Evolutionary conservation across 176 grass and related monocot genomes (phyloP).

Genomic region (Thinopyrum elongatum): DNA sequence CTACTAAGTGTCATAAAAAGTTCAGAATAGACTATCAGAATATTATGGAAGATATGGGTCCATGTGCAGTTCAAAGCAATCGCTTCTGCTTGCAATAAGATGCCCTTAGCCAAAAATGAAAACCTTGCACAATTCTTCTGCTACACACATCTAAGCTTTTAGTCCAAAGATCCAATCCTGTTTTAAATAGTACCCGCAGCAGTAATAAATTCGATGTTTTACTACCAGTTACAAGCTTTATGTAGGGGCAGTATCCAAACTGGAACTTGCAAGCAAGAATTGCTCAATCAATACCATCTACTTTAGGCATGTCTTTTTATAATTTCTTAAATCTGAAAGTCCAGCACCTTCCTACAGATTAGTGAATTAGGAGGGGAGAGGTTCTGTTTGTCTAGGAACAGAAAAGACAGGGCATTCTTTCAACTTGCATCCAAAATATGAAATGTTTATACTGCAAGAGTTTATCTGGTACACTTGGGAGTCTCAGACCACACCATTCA

Average conservation of each 20-base stretch:
- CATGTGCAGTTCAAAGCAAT: neutral
- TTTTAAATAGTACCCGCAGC: neutral
- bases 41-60: neutral
- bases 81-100: conserved; percentile 15
- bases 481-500: neutral
- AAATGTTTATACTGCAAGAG: neutral
- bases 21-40: conserved; percentile 5
- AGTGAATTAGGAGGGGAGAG: neutral
- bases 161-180: neutral
- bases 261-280: neutral
- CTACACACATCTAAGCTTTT: neutral
- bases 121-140: neutral
- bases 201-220: neutral
- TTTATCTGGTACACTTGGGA: neutral
- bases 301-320: neutral
- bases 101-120: neutral
- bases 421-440: neutral
- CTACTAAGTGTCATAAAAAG: neutral
- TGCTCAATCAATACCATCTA: neutral
- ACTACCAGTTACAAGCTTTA: neutral
- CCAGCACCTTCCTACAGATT: neutral
- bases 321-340: neutral
- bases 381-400: neutral
- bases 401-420: neutral
- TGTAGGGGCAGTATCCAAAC: neutral